Conservation (phyloP, 441 rosid genomes). For the Populus hybrid region DNA sequence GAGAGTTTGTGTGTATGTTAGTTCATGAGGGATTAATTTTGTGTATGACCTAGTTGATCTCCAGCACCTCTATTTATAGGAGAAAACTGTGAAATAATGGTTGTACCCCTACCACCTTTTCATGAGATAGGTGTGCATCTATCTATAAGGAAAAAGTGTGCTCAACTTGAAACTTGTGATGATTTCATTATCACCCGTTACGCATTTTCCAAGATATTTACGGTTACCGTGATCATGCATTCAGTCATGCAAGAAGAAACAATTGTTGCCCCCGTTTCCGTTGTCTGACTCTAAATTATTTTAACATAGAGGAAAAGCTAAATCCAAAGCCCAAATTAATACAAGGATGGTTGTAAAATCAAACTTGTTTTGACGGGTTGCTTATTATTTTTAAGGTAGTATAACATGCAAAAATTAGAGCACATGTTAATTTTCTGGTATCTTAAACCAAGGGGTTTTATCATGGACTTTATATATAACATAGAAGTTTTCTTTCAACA, state of each 20-base stretch:
- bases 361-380: too few species aligned
- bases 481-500: too few species aligned
- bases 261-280: not conserved
- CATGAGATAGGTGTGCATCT: not conserved
- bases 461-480: too few species aligned
- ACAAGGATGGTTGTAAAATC: too few species aligned
- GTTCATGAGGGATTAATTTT: not conserved
- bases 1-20: not conserved
- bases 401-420: too few species aligned
- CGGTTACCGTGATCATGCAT: not conserved
- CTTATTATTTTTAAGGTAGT: too few species aligned
- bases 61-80: conserved; percentile 28
- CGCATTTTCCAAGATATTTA: not conserved
- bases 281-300: not conserved
- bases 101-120: not conserved
- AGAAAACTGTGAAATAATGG: not conserved
- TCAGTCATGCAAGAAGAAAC: not conserved
- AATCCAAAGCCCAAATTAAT: too few species aligned
- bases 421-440: too few species aligned
- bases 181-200: not conserved
- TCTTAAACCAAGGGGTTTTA: too few species aligned
- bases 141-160: not conserved
- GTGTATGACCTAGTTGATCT: not conserved
- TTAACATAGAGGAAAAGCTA: too few species aligned
- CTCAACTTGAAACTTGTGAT: not conserved